A percentile compares a stretch with the other conserved stretches of the same genome.
phyloP scores from a whole-genome alignment of 257 asterid genomes.

The Solanum chmielewskii region DNA sequence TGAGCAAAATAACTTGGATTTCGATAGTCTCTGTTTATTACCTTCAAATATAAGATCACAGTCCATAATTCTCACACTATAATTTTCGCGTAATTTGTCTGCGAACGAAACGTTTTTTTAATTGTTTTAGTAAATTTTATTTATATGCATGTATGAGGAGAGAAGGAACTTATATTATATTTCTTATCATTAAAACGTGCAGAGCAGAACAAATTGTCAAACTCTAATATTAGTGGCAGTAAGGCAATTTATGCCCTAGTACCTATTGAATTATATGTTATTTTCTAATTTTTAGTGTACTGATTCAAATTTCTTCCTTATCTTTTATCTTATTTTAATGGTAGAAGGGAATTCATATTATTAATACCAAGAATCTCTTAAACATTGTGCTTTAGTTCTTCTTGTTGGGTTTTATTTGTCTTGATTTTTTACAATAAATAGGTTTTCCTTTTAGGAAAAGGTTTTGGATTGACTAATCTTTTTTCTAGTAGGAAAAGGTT shows the following conservation, averaged over 20 bases:
- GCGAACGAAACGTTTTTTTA: neutral
- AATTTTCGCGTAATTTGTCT: neutral
- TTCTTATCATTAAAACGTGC: neutral
- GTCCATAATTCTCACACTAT: neutral
- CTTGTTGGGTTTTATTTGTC: too few relatives aligned
- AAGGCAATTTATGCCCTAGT: neutral
- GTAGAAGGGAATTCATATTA: neutral
- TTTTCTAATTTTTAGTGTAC: neutral
- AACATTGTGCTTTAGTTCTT: neutral
- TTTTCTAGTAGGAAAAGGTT: too few relatives aligned
- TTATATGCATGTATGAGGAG: neutral
- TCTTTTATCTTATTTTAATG: neutral
- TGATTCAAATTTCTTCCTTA: neutral
- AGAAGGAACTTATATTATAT: neutral
- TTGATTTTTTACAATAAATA: too few relatives aligned
- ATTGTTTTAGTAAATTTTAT: neutral
- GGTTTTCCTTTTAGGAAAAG: too few relatives aligned
- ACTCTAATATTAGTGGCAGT: neutral
- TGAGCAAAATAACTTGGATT: neutral
- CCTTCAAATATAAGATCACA: neutral
- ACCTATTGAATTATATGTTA: neutral
- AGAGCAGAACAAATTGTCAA: constrained; percentile 1
- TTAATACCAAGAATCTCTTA: neutral
- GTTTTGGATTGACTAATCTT: too few relatives aligned
- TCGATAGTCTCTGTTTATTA: neutral